A percentile compares a stretch with the other conserved stretches of the same genome.
Evolutionary conservation across 768 basidiomycete species (phyloP).

Genomic region (Amanita rubescens): DNA sequence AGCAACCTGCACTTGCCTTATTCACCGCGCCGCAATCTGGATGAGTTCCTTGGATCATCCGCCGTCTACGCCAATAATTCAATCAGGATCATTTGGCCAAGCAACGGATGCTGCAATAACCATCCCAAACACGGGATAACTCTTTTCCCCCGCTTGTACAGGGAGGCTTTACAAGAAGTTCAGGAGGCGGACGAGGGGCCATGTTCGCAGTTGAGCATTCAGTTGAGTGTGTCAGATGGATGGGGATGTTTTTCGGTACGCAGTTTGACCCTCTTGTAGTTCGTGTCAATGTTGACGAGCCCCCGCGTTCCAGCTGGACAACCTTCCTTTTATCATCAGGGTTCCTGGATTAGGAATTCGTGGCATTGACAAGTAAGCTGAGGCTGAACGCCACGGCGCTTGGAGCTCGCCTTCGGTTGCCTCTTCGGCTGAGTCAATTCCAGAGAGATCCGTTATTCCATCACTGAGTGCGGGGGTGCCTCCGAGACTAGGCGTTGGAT

Average conservation of each 20-base stretch:
- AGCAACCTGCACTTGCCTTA: too few relatives aligned
- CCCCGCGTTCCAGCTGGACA: conserved; percentile 62
- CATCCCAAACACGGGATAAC: conserved; percentile 75
- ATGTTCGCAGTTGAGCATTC: conserved; percentile 39
- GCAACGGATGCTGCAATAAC: conserved; percentile 26
- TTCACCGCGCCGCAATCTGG: too few relatives aligned
- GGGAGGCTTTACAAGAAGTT: conserved; percentile 66
- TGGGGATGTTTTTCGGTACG: conserved; percentile 28
- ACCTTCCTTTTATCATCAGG: conserved; percentile 65
- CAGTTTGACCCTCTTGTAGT: conserved; percentile 3
- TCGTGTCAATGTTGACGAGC: conserved; percentile 18
- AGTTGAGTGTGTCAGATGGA: conserved; percentile 34
- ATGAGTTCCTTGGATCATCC: too few relatives aligned
- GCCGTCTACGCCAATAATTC: too few relatives aligned
- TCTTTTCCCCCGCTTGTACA: conserved; percentile 72
- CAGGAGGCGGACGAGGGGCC: conserved; percentile 27
- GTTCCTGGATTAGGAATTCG: conserved; percentile 67
- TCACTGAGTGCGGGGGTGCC: background rate
- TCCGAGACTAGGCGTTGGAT: background rate
- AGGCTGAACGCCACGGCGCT: background rate
- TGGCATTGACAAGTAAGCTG: conserved; percentile 46
- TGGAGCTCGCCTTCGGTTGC: background rate
- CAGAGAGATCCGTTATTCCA: conserved; percentile 1
- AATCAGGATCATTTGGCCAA: too few relatives aligned
- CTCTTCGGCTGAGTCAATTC: background rate